Conservation (phyloP, 1,284 basidiomycete species). For the Sanguinoderma infundibulare region DNA sequence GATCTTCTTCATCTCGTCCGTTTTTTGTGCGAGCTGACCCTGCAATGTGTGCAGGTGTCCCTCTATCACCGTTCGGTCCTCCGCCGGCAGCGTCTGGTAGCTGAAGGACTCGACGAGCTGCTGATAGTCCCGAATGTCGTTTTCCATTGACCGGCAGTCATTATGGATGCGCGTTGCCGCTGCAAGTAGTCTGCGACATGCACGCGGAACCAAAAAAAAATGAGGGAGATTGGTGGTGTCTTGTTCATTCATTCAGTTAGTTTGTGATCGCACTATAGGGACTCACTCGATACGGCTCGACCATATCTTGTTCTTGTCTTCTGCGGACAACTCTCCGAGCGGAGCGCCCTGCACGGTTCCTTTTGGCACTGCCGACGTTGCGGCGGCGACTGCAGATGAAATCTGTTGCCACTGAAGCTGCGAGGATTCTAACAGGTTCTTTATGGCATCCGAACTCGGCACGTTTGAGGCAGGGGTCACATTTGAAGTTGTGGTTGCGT, state of each 20-base stretch:
- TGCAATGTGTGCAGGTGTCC: slow-evolving; percentile 21
- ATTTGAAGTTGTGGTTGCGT: background rate
- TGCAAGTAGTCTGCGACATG: slow-evolving; percentile 14
- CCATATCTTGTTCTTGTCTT: slow-evolving; percentile 24
- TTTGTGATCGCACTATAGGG: background rate
- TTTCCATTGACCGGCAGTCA: slow-evolving; percentile 22
- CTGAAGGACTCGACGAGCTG: slow-evolving; percentile 26
- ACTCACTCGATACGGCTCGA: slow-evolving; percentile 26
- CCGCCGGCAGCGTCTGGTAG: slow-evolving; percentile 15
- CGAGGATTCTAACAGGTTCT: slow-evolving; percentile 15
- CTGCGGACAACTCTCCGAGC: slow-evolving; percentile 1
- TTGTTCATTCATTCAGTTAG: background rate
- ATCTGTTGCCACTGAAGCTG: slow-evolving; percentile 20
- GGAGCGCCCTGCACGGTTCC: background rate
- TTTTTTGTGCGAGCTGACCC: slow-evolving; percentile 14
- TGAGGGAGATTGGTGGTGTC: background rate
- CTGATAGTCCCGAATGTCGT: slow-evolving; percentile 22
- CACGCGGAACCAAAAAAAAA: background rate
- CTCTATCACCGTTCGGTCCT: slow-evolving; percentile 22
- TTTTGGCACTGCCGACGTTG: slow-evolving; percentile 16
- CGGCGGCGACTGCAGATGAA: slow-evolving; percentile 19
- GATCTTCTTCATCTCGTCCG: slow-evolving; percentile 18
- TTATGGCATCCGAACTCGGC: slow-evolving; percentile 14
- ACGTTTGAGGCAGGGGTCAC: background rate
- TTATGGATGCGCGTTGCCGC: slow-evolving; percentile 15